phyloP scores from a whole-genome alignment of 1,284 basidiomycete genomes.

The Papiliotrema fonsecae region DNA sequence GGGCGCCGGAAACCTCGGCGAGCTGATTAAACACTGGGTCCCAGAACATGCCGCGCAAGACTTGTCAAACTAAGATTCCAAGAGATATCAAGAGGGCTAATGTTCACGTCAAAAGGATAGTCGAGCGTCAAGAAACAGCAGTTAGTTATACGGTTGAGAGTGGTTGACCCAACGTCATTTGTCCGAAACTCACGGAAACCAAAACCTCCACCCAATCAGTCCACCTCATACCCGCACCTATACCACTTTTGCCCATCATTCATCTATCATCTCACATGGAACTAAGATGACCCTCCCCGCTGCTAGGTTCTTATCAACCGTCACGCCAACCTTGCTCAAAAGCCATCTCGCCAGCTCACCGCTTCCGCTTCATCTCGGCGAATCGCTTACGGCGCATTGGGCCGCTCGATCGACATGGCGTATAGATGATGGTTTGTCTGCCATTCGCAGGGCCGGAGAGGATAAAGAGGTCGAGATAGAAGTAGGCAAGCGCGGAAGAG shows the following conservation, averaged over 20 bases:
- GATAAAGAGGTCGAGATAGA: constrained; percentile 36
- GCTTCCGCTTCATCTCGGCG: constrained; percentile 22
- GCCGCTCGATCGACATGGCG: constrained; percentile 54
- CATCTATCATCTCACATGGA: background rate
- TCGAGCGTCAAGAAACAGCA: background rate
- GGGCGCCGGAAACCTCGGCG: constrained; percentile 20
- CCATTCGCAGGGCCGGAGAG: constrained; percentile 22
- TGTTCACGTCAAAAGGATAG: no score
- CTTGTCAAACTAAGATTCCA: no score
- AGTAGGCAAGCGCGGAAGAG: constrained; percentile 30
- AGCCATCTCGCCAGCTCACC: constrained; percentile 18
- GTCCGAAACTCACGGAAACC: no score
- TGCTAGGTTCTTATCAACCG: constrained; percentile 1
- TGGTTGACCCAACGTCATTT: no score
- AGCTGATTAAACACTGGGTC: constrained; percentile 30
- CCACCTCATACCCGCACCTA: no score
- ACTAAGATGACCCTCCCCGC: background rate
- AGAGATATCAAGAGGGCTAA: no score
- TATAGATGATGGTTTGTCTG: constrained; percentile 45
- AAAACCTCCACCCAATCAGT: no score
- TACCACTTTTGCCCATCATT: background rate
- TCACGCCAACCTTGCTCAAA: constrained; percentile 16
- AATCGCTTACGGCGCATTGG: constrained; percentile 19
- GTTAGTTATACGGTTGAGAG: background rate
- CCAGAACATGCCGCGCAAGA: constrained; percentile 34